phyloP scores from a whole-genome alignment of 768 basidiomycete species.

The Podaxis sp. region DNA sequence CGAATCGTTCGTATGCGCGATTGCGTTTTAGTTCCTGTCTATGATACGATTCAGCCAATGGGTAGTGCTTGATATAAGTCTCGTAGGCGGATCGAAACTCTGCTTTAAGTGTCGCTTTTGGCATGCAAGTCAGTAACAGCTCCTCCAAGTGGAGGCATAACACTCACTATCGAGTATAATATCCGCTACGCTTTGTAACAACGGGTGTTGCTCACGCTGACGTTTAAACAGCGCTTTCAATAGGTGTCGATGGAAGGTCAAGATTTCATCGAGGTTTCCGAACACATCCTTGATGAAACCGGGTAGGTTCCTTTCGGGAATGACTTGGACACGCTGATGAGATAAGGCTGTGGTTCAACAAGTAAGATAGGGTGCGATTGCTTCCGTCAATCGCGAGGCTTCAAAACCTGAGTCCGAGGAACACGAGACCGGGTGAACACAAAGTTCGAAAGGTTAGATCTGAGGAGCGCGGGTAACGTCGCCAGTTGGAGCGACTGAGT shows the following conservation, averaged over 20 bases:
- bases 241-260: conserved; percentile 64
- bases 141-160: conserved; percentile 19
- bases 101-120: conserved; percentile 36
- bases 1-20: conserved; percentile 61
- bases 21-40: conserved; percentile 74
- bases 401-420: too few species aligned
- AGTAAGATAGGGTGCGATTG: too few species aligned
- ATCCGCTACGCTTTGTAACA: conserved; percentile 81
- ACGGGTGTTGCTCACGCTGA: conserved; percentile 82
- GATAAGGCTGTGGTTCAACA: too few species aligned
- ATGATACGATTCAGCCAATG: conserved; percentile 79
- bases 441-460: too few species aligned
- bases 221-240: conserved; percentile 72
- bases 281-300: conserved; percentile 81
- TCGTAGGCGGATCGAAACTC: conserved; percentile 71
- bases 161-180: conserved; percentile 75
- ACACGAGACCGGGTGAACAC: too few species aligned
- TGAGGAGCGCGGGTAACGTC: too few species aligned
- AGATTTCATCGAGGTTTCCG: conserved; percentile 72
- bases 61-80: conserved; percentile 84
- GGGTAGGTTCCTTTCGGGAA: conserved; percentile 51
- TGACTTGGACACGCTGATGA: conserved; percentile 65
- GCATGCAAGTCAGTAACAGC: conserved; percentile 17
- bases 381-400: too few species aligned
- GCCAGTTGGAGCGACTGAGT: too few species aligned